Evolutionary conservation across 1,284 basidiomycete species (phyloP).

Genomic region (Austroboletus rostrupii): DNA sequence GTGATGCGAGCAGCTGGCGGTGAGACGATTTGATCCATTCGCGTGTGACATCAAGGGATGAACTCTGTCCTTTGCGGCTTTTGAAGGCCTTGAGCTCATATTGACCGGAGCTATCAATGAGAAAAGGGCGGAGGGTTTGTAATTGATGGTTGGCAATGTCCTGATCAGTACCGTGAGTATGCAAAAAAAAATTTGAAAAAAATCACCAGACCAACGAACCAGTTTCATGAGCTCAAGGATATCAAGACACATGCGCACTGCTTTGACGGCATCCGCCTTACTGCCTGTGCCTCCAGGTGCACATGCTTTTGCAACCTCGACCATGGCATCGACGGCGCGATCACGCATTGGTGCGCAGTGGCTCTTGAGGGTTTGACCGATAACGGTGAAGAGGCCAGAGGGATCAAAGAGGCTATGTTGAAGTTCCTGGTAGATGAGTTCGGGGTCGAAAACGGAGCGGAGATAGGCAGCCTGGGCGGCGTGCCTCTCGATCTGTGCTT

Average conservation of each 20-base stretch:
- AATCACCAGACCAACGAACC: constrained; percentile 44
- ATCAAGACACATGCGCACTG: constrained; percentile 84
- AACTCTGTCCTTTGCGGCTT: constrained; percentile 46
- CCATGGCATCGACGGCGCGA: constrained; percentile 79
- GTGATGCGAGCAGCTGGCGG: constrained; percentile 34
- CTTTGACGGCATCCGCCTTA: constrained; percentile 65
- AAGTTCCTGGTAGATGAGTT: constrained; percentile 79
- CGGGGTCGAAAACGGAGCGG: constrained; percentile 64
- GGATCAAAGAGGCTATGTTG: constrained; percentile 78
- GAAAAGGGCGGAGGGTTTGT: constrained; percentile 80
- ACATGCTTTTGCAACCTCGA: constrained; percentile 60
- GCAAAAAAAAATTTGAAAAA: constrained; percentile 7
- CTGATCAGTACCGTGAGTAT: constrained; percentile 38
- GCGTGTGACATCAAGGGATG: constrained; percentile 54
- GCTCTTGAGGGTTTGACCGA: constrained; percentile 80
- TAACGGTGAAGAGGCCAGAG: constrained; percentile 71
- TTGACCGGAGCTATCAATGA: constrained; percentile 75
- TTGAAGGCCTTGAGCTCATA: constrained; percentile 82
- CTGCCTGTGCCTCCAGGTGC: constrained; percentile 49
- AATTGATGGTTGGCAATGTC: constrained; percentile 96
- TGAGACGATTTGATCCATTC: constrained; percentile 57
- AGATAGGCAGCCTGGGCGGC: constrained; percentile 56
- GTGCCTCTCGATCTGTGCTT: constrained; percentile 53
- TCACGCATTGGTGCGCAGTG: constrained; percentile 95
- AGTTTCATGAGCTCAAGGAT: constrained; percentile 94